Percentiles rank a stretch among this genome's conserved stretches.
phyloP scores from a whole-genome alignment of 2,329 filamentous ascomycete species.

The Chrysoporthe puriensis region DNA sequence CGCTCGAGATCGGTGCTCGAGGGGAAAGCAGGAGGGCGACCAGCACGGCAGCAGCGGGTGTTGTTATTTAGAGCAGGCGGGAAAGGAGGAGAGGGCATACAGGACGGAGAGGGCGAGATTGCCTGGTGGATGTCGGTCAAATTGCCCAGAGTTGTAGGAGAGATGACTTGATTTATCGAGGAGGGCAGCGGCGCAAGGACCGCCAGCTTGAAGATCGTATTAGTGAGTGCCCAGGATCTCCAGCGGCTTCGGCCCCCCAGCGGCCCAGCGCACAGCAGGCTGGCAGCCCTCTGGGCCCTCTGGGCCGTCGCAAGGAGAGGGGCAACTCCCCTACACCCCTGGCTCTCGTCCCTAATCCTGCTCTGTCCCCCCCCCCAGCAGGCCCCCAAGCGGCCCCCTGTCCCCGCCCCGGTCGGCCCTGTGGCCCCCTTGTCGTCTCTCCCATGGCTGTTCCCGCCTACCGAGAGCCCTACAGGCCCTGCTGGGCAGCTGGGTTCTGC shows the following conservation, averaged over 20 bases:
- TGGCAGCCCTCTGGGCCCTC: background rate
- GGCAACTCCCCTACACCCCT: background rate
- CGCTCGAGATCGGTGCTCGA: constrained; percentile 1
- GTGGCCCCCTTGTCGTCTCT: background rate
- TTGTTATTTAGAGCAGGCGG: constrained; percentile 1
- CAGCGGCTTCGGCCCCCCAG: background rate
- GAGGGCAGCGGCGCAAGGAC: background rate
- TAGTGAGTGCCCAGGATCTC: constrained; percentile 5
- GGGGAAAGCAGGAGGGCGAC: background rate
- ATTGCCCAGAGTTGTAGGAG: constrained; percentile 25
- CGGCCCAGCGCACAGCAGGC: background rate
- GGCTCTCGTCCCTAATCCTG: background rate
- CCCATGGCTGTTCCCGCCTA: constrained; percentile 7
- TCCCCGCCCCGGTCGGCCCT: background rate
- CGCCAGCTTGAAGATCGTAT: constrained; percentile 4
- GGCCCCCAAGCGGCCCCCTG: background rate
- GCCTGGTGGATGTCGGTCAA: constrained; percentile 28
- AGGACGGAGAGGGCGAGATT: constrained; percentile 30
- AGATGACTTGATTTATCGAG: constrained; percentile 20
- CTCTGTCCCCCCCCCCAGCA: background rate
- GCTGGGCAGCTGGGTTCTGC: no score
- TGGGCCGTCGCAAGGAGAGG: background rate
- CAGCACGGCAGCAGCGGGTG: constrained; percentile 11
- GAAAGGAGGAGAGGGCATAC: constrained; percentile 14
- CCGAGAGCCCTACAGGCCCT: background rate